These are phyloP conservation scores for Begonia loranthoides DNA, from an alignment of 306 rosid genomes.

Conservation along the genomic window DNA sequence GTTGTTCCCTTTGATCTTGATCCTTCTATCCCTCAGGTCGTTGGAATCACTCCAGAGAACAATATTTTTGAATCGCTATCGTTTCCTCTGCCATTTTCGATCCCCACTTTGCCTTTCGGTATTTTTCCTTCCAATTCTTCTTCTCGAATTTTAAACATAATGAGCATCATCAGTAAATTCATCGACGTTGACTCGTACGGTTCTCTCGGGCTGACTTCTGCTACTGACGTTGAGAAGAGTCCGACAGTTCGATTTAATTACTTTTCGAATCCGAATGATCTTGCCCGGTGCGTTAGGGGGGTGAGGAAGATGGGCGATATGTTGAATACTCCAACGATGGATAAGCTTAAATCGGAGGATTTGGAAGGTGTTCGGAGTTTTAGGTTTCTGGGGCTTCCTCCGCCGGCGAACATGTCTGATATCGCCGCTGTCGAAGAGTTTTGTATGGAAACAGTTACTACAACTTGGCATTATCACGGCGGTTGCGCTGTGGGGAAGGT, in stretches of 20 bases:
- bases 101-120: background rate
- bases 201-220: background rate
- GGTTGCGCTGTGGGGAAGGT: slow-evolving; percentile 8
- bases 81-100: background rate
- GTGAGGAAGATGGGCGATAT: slow-evolving; percentile 1
- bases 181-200: background rate
- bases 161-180: background rate
- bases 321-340: background rate
- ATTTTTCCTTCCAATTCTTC: background rate
- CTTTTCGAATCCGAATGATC: slow-evolving; percentile 2
- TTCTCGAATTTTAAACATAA: background rate
- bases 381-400: background rate
- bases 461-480: slow-evolving; percentile 10
- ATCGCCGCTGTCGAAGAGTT: background rate
- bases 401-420: slow-evolving; percentile 8
- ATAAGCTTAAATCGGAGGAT: background rate
- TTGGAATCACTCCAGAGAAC: background rate
- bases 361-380: background rate
- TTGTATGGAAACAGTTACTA: background rate
- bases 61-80: background rate
- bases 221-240: background rate
- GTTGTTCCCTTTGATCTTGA: background rate
- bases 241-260: slow-evolving; percentile 5
- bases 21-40: background rate
- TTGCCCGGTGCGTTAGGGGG: slow-evolving; percentile 5